Evolutionary conservation across 192 early-diverging fungal genomes (phyloP), one percentile per base, ranked within the genome.

Genomic region (Gonapodya sp.): DNA sequence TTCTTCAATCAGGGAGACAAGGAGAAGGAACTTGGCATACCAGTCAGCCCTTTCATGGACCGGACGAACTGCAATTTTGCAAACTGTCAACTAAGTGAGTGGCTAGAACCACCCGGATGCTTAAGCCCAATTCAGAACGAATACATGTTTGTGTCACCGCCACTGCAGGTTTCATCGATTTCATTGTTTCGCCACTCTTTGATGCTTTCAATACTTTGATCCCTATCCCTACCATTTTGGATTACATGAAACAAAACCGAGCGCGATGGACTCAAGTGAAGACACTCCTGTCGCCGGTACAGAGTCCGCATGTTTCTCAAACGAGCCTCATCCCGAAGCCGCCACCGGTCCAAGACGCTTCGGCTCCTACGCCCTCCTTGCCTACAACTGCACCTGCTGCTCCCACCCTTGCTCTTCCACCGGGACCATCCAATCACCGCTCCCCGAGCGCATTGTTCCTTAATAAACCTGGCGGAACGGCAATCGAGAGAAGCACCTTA

Each of bases 141-240:
- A 64, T 24, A 64, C 8, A 16, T 64, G n/a, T n/a, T n/a, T n/a
- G n/a, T n/a, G n/a, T n/a, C n/a, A n/a, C n/a, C n/a, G n/a, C n/a
- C n/a, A n/a, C n/a, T n/a, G n/a, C 89, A 35, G 90, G 89, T 14
- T 91, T 91, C 81, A 90, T 91, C 32, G 90, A 91, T 79, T 89
- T 86, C 82, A 86, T 91, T 36, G 90, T 90, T 16, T 81, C 83
- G 31, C 90, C 90, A 34, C 82, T 91, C 35, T 91, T 87, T 80
- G 90, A 91, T 34, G 84, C 81, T 0, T 88, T 88, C 86, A 84
- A 85, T 75, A 78, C 82, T 31, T 91, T 64, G 46, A 64, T 64
- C 46, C 46, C 46, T 16, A 64, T 64, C 24, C 46, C 46, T 24
- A 64, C 46, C 46, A 64, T 64, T 24, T 64, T 64, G 46, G 46